A percentile compares a stretch with the other conserved stretches of the same genome.
These are phyloP conservation scores for Pichia paraexigua DNA, from an alignment of 805 yeast species.

Conservation along the genomic window DNA sequence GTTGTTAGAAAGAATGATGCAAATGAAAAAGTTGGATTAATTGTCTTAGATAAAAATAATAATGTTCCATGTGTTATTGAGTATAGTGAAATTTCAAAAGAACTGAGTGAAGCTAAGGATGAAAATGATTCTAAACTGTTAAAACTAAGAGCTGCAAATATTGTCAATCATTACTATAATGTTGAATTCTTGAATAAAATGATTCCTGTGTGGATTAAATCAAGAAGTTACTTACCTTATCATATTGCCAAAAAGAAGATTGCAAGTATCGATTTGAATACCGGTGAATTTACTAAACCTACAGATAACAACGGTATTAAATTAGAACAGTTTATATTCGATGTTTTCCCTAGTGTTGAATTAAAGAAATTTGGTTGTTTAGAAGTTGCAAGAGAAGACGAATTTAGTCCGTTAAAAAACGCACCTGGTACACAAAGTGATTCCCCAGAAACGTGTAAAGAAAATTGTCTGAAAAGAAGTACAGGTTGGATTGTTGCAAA, in stretches of 20 bases:
- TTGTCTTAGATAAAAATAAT: constrained; percentile 54
- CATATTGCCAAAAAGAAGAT: constrained; percentile 93
- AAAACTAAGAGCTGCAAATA: constrained; percentile 86
- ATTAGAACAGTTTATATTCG: constrained; percentile 94
- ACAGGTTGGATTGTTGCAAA: constrained; percentile 63
- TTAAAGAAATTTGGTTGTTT: constrained; percentile 75
- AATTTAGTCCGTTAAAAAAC: constrained; percentile 91
- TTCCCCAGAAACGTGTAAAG: constrained; percentile 75
- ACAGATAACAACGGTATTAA: constrained; percentile 80
- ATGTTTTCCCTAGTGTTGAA: constrained; percentile 77
- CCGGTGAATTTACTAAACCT: constrained; percentile 52
- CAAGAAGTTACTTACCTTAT: constrained; percentile 69
- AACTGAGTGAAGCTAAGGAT: constrained; percentile 51
- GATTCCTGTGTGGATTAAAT: constrained; percentile 63
- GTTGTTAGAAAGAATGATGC: constrained; percentile 92
- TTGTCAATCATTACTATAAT: constrained; percentile 92
- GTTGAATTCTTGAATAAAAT: constrained; percentile 55
- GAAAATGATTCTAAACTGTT: constrained; percentile 53
- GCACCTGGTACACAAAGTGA: constrained; percentile 78
- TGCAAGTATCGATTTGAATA: constrained; percentile 36
- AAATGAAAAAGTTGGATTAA: constrained; percentile 82
- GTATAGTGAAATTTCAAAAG: constrained; percentile 79
- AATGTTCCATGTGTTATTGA: constrained; percentile 85
- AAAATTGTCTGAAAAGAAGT: constrained; percentile 55
- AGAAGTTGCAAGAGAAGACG: constrained; percentile 79